phyloP scores from a whole-genome alignment of 306 rosid species.

The Hippophae rhamnoides region DNA sequence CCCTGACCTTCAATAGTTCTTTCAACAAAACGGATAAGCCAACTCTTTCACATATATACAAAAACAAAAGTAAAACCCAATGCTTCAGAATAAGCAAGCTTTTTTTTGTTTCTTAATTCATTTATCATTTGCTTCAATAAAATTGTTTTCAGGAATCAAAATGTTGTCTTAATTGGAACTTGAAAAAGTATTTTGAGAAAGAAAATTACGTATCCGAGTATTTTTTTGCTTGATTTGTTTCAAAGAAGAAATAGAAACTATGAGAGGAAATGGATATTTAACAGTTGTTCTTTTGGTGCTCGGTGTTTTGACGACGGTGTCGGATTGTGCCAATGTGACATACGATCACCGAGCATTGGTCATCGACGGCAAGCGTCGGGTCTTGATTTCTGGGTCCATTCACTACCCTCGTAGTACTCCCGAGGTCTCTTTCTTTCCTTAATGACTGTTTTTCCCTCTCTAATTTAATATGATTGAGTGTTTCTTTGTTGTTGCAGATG shows the following conservation, averaged over 20 bases:
- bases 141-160: background rate
- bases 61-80: constrained; percentile 11
- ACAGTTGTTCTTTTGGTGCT: constrained; percentile 28
- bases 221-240: background rate
- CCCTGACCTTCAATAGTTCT: constrained; percentile 18
- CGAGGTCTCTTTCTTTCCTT: constrained; percentile 30
- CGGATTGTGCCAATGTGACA: constrained; percentile 48
- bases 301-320: constrained; percentile 23
- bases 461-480: background rate
- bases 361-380: constrained; percentile 67
- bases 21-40: constrained; percentile 32
- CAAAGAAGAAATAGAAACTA: constrained; percentile 6
- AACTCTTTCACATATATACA: constrained; percentile 6
- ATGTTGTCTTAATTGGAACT: background rate
- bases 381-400: constrained; percentile 82
- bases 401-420: constrained; percentile 98
- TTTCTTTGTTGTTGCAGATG: constrained; percentile 40
- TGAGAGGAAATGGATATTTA: constrained; percentile 32
- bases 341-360: constrained; percentile 82
- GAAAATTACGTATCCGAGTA: background rate
- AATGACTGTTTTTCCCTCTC: background rate
- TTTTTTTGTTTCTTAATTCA: background rate
- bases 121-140: constrained; percentile 13
- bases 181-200: background rate
- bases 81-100: constrained; percentile 15